Conservation (phyloP, 106 monocot genomes). For the Allium fistulosum region DNA sequence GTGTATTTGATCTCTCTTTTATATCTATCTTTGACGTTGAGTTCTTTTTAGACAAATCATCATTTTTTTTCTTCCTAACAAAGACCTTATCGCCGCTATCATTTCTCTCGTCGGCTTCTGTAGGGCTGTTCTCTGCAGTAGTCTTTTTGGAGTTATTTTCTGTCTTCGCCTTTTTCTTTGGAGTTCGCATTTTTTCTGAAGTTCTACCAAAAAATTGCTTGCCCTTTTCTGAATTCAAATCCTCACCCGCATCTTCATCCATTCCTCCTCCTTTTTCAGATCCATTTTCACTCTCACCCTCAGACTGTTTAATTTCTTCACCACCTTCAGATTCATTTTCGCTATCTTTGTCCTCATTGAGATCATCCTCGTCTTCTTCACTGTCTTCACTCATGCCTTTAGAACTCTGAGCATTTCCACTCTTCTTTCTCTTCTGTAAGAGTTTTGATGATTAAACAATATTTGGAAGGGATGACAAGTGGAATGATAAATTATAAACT, state of each 20-base stretch:
- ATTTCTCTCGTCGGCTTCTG: slow-evolving; percentile 16
- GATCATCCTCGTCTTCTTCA: slow-evolving; percentile 14
- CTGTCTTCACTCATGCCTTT: neutral
- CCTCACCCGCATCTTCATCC: too few relatives aligned
- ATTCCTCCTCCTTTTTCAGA: slow-evolving; percentile 5
- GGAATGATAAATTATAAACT: too few relatives aligned
- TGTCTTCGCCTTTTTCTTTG: slow-evolving; percentile 19
- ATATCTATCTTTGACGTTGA: slow-evolving; percentile 17
- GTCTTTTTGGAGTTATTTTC: slow-evolving; percentile 20
- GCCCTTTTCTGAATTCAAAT: slow-evolving; percentile 5
- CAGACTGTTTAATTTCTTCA: slow-evolving; percentile 16
- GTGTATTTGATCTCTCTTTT: slow-evolving; percentile 6
- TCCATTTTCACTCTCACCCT: slow-evolving; percentile 20
- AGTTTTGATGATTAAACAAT: neutral
- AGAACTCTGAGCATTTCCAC: neutral
- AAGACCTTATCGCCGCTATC: slow-evolving; percentile 44
- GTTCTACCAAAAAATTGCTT: slow-evolving; percentile 23
- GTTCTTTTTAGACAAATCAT: slow-evolving; percentile 16
- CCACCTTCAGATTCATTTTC: slow-evolving; percentile 13
- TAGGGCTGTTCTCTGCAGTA: slow-evolving; percentile 17
- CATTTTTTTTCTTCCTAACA: slow-evolving; percentile 47
- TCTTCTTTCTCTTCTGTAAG: slow-evolving; percentile 14
- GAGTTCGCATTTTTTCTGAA: slow-evolving; percentile 8
- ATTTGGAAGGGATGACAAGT: too few relatives aligned
- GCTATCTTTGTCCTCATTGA: slow-evolving; percentile 15